Conservation (phyloP, 495 filamentous ascomycete genomes). For the Durotheca rogersii region DNA sequence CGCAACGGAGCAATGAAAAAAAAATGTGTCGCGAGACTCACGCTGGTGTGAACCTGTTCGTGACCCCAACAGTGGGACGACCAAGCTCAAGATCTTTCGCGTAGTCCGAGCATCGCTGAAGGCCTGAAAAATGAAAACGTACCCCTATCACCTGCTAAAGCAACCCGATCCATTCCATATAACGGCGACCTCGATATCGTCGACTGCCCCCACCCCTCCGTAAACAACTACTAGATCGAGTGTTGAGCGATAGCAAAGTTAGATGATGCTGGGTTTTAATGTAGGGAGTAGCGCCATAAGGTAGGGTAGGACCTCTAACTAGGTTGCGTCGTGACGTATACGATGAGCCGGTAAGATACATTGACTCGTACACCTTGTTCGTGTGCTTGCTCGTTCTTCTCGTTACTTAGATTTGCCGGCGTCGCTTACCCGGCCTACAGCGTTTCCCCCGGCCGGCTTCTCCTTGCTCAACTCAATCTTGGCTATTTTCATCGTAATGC, state of each 20-base stretch:
- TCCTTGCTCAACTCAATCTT: slow-evolving; percentile 39
- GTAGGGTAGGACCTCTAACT: too few relatives aligned
- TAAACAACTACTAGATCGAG: background rate
- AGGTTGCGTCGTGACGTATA: too few relatives aligned
- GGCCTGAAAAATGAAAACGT: background rate
- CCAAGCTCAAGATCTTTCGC: background rate
- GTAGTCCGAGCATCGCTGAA: background rate
- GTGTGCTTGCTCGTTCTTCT: background rate
- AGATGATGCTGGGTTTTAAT: too few relatives aligned
- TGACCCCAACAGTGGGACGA: background rate
- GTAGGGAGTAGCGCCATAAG: background rate
- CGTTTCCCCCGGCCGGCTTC: slow-evolving; percentile 38
- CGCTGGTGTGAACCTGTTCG: background rate
- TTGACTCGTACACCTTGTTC: too few relatives aligned
- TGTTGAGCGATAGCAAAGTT: background rate
- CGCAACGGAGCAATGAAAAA: slow-evolving; percentile 7
- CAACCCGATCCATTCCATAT: slow-evolving; percentile 17
- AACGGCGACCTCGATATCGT: too few relatives aligned
- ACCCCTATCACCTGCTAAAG: slow-evolving; percentile 12
- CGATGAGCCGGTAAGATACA: too few relatives aligned
- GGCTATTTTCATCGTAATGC: slow-evolving; percentile 46
- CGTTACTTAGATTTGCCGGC: too few relatives aligned
- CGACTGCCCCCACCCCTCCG: too few relatives aligned
- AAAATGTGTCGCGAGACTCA: slow-evolving; percentile 13
- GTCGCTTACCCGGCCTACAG: slow-evolving; percentile 22